These are phyloP conservation scores for Aurinia saxatilis DNA, from an alignment of 345 rosid species.

Conservation along the genomic window DNA sequence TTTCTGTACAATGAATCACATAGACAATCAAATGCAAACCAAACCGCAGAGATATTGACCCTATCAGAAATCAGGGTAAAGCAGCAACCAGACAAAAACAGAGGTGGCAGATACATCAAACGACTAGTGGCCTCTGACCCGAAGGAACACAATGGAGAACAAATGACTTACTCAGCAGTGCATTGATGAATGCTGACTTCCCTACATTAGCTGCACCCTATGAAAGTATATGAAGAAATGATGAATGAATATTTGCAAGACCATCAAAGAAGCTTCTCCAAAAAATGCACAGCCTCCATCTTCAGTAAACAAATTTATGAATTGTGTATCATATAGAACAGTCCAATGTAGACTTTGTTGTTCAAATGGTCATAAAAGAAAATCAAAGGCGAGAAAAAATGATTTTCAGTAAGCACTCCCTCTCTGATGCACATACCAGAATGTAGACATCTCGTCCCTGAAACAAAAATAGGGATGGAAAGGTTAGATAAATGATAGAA, in stretches of 20 bases:
- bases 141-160: background rate
- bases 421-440: slow-evolving; percentile 55
- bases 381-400: background rate
- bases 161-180: slow-evolving; percentile 67
- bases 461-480: slow-evolving; percentile 27
- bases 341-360: background rate
- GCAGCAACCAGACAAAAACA: background rate
- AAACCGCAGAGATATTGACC: background rate
- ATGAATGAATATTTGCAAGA: background rate
- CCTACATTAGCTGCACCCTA: slow-evolving; percentile 99
- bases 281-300: slow-evolving; percentile 2
- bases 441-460: slow-evolving; percentile 99
- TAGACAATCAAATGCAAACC: background rate
- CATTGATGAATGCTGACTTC: slow-evolving; percentile 94
- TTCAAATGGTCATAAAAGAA: background rate
- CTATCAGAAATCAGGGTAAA: background rate
- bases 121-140: background rate
- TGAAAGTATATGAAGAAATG: background rate
- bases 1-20: slow-evolving; percentile 35
- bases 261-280: background rate
- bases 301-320: background rate
- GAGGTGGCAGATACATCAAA: background rate
- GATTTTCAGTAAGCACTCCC: background rate
- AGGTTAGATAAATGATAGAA: slow-evolving; percentile 3
- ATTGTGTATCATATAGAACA: background rate